Conservation (phyloP, 768 basidiomycete species). For the Serendipita sp. region DNA sequence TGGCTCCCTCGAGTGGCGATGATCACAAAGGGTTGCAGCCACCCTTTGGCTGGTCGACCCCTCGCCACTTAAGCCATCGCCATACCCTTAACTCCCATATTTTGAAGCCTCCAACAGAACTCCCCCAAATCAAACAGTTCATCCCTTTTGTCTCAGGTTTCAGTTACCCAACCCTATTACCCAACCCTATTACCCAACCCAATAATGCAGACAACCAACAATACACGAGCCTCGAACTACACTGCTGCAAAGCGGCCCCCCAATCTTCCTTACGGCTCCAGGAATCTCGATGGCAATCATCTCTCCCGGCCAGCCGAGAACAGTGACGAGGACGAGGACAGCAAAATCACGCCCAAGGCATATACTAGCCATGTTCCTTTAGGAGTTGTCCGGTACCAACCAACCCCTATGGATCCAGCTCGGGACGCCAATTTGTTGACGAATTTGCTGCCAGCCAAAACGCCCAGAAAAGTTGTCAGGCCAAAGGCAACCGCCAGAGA, state of each 20-base stretch:
- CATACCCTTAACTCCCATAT: too few species aligned
- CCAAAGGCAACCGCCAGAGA: neutral
- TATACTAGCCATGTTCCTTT: neutral
- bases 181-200: too few species aligned
- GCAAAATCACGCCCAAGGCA: neutral
- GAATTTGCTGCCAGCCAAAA: constrained; percentile 30
- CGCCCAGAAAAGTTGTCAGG: neutral
- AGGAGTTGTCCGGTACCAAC: neutral
- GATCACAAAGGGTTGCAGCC: too few species aligned
- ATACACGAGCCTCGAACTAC: too few species aligned
- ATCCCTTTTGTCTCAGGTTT: too few species aligned
- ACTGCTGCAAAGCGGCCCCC: neutral
- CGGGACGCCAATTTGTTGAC: constrained; percentile 24
- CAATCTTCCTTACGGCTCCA: neutral
- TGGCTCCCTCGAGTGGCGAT: too few species aligned
- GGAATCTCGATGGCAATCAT: neutral
- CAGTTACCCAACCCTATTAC: too few species aligned
- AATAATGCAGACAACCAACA: too few species aligned
- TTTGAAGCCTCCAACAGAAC: too few species aligned
- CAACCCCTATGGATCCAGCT: neutral
- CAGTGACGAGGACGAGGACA: neutral
- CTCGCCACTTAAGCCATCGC: too few species aligned
- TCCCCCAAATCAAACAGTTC: too few species aligned
- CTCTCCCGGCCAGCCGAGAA: neutral
- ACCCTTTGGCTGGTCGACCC: too few species aligned